Base-by-base conservation (phyloP, 257 asterid species). In the Oldenlandia corymbosa region DNA sequence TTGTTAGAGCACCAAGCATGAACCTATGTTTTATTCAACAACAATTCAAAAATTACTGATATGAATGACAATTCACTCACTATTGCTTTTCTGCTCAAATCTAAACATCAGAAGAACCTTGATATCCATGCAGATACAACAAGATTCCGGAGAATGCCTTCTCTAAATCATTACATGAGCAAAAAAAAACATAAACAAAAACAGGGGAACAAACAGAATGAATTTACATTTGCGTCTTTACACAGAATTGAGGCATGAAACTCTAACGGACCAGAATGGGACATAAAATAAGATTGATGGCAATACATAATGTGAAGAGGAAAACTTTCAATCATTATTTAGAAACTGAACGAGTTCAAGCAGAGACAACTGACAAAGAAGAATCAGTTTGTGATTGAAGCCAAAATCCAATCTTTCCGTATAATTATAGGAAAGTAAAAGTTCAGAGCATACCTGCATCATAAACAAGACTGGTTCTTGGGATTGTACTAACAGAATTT, bases 391-490 rank as follows among this genome's bases (percentile, higher is more conserved):
- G n/a, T 2, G 21, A 62, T 1, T 17, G 51, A 58, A 68, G 11
- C 23, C 31, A 55, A 65, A 58, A n/a, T 53, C 37, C 43, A 42
- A 10, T 34, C 26, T 57, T 26, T 55, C 30, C 21, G 2, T 1
- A 3, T n/a, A n/a, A 45, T 16, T 16, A 45, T 45, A n/a, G n/a
- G 50, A 58, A 23, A 14, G 17, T 28, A 46, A 0, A 0, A 70
- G 53, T 14, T 27, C 16, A 14, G 37, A 16, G 6, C 1, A 41
- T 73, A 88, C 92, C 96, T 72, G 95, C 95, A 83, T 86, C 98
- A 83, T 83, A 84, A 74, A 86, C 96, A 83, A 84, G 95, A 59
- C 95, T 91, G 36, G 89, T 88, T 62, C 88, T 80, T 2, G 97
- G 86, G 55, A 88, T 81, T 66, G 77, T 46, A 21, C 76, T 74